A percentile compares a stretch with the other conserved stretches of the same genome.
phyloP scores from a whole-genome alignment of 2,329 filamentous ascomycete genomes.

The Fusarium tanahbumbuense region DNA sequence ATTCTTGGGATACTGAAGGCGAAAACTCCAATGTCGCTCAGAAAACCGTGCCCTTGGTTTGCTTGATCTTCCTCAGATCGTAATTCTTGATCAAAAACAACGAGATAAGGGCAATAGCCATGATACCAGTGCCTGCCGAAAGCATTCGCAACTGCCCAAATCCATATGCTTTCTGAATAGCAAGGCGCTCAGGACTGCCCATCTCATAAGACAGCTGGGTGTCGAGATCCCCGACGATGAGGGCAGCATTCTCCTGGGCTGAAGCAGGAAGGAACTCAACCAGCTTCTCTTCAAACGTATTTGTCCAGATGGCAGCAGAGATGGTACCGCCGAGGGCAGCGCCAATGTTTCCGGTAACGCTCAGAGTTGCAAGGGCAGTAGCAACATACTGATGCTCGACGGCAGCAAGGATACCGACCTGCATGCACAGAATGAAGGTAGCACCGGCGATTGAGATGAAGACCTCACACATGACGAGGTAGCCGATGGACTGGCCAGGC shows the following conservation, averaged over 20 bases:
- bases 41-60: slow-evolving; percentile 64
- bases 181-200: slow-evolving; percentile 58
- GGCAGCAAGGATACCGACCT: slow-evolving; percentile 47
- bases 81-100: slow-evolving; percentile 62
- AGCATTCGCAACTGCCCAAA: slow-evolving; percentile 64
- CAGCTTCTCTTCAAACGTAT: slow-evolving; percentile 56
- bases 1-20: no score
- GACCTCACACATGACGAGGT: slow-evolving; percentile 63
- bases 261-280: slow-evolving; percentile 60
- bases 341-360: slow-evolving; percentile 45
- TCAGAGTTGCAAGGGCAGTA: slow-evolving; percentile 47
- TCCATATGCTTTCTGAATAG: slow-evolving; percentile 69
- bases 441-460: slow-evolving; percentile 63
- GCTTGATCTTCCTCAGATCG: slow-evolving; percentile 60
- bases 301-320: slow-evolving; percentile 50
- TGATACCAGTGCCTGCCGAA: slow-evolving; percentile 50
- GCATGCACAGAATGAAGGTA: slow-evolving; percentile 58
- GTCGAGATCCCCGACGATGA: slow-evolving; percentile 65
- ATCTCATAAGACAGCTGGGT: slow-evolving; percentile 63
- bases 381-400: slow-evolving; percentile 51
- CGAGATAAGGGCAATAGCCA: slow-evolving; percentile 51
- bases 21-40: slow-evolving; percentile 43
- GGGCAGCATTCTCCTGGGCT: slow-evolving; percentile 51
- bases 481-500: slow-evolving; percentile 46
- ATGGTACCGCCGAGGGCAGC: slow-evolving; percentile 47